These are phyloP conservation scores for Fusarium chuoi DNA, from an alignment of 2,329 filamentous ascomycete genomes.

Conservation along the genomic window DNA sequence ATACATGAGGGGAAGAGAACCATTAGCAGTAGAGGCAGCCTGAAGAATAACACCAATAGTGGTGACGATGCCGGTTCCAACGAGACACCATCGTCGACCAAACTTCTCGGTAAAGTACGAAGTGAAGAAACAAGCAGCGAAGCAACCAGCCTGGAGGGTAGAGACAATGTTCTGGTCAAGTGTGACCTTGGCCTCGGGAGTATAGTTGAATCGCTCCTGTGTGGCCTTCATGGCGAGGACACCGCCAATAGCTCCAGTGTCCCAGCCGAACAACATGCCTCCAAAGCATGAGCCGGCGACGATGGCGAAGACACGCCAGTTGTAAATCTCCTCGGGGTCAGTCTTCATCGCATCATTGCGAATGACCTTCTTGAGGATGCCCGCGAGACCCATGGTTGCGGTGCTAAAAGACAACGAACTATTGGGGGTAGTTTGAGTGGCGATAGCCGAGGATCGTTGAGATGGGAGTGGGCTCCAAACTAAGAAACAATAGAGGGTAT, in stretches of 20 bases:
- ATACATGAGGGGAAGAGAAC: constrained; percentile 71
- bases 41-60: constrained; percentile 73
- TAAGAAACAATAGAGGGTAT: constrained; percentile 5
- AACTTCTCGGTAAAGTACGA: constrained; percentile 64
- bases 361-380: constrained; percentile 65
- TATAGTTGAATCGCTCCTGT: constrained; percentile 56
- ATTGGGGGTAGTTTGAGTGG: background rate
- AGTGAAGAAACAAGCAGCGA: constrained; percentile 69
- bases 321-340: constrained; percentile 75
- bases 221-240: constrained; percentile 70
- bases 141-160: constrained; percentile 76
- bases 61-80: constrained; percentile 66
- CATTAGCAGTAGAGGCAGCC: constrained; percentile 62
- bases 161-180: constrained; percentile 75
- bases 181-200: constrained; percentile 55
- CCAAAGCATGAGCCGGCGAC: constrained; percentile 75
- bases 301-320: constrained; percentile 73
- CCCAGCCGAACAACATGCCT: constrained; percentile 64
- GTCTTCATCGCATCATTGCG: constrained; percentile 77
- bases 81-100: constrained; percentile 66
- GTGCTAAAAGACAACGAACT: constrained; percentile 4
- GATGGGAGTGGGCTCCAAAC: background rate
- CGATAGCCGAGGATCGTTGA: constrained; percentile 3
- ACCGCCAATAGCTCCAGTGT: constrained; percentile 74
- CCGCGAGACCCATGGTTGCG: constrained; percentile 52